phyloP scores from a whole-genome alignment of 2,329 filamentous ascomycete genomes.

The Ramichloridium luteum region DNA sequence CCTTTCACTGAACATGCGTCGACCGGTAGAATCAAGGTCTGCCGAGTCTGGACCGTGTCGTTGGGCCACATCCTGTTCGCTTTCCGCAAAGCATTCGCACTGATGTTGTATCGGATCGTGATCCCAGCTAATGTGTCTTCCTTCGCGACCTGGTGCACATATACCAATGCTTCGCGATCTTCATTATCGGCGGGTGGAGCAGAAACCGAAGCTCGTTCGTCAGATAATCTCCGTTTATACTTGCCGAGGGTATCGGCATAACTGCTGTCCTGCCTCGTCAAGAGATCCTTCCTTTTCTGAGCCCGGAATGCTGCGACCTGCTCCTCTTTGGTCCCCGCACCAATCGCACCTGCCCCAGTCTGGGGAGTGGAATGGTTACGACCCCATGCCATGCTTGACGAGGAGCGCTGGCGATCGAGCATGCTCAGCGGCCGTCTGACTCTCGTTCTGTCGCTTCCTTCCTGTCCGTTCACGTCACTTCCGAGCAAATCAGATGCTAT shows the following conservation, averaged over 20 bases:
- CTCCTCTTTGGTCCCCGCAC: slow-evolving; percentile 34
- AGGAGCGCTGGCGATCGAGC: slow-evolving; percentile 7
- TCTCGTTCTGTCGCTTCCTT: slow-evolving; percentile 13
- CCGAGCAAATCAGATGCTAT: slow-evolving; percentile 38
- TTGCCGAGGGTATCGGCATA: slow-evolving; percentile 34
- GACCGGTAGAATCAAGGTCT: slow-evolving; percentile 71
- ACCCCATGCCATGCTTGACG: slow-evolving; percentile 34
- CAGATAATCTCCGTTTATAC: slow-evolving; percentile 56
- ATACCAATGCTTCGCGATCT: slow-evolving; percentile 67
- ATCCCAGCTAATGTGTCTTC: slow-evolving; percentile 85
- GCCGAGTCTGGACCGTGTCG: slow-evolving; percentile 76
- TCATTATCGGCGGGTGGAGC: slow-evolving; percentile 45
- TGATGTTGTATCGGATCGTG: slow-evolving; percentile 79
- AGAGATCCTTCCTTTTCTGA: slow-evolving; percentile 38
- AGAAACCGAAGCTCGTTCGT: slow-evolving; percentile 43
- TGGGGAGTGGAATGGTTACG: slow-evolving; percentile 26
- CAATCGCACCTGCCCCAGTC: slow-evolving; percentile 28
- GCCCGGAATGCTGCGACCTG: slow-evolving; percentile 35
- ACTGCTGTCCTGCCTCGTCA: slow-evolving; percentile 27
- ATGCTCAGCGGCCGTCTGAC: slow-evolving; percentile 22
- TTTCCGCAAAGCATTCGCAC: slow-evolving; percentile 68
- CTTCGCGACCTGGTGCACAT: slow-evolving; percentile 73
- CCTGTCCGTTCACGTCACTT: slow-evolving; percentile 21
- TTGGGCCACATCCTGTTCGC: slow-evolving; percentile 92
- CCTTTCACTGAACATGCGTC: slow-evolving; percentile 81